These are phyloP conservation scores for Wickerhamomyces strasburgensis DNA, from an alignment of 805 yeast genomes.

Conservation along the genomic window DNA sequence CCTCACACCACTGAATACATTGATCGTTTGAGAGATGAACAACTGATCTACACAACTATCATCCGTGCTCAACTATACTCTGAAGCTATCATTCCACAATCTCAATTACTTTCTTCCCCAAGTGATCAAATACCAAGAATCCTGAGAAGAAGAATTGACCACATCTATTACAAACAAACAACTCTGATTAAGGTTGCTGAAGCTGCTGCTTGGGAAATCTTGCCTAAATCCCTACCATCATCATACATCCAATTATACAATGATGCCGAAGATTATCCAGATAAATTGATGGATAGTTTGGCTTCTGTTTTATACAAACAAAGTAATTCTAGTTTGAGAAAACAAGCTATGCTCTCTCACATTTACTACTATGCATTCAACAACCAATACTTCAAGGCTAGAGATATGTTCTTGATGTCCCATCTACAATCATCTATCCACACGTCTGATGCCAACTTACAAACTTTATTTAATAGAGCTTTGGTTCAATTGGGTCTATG, in stretches of 20 bases:
- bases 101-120: constrained; percentile 23
- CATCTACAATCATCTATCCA: constrained; percentile 81
- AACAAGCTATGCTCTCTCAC: constrained; percentile 78
- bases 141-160: constrained; percentile 80
- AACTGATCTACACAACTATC: constrained; percentile 64
- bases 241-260: constrained; percentile 26
- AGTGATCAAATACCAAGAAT: constrained; percentile 64
- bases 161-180: constrained; percentile 86
- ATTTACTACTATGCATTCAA: constrained; percentile 90
- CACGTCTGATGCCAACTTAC: constrained; percentile 78
- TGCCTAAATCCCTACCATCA: constrained; percentile 30
- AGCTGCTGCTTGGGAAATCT: constrained; percentile 62
- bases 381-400: constrained; percentile 76
- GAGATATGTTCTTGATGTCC: constrained; percentile 82
- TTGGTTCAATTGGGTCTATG: constrained; percentile 92
- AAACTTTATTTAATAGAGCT: constrained; percentile 91
- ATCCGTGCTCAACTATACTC: constrained; percentile 83
- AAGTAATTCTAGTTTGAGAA: constrained; percentile 62
- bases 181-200: constrained; percentile 68
- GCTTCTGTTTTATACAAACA: constrained; percentile 63
- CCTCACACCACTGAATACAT: constrained; percentile 95
- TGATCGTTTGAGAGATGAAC: constrained; percentile 85
- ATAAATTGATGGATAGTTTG: constrained; percentile 58
- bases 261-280: constrained; percentile 37
- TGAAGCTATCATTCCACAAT: constrained; percentile 54